Conservation (phyloP, 768 basidiomycete genomes). For the Polyporus arcularius region DNA sequence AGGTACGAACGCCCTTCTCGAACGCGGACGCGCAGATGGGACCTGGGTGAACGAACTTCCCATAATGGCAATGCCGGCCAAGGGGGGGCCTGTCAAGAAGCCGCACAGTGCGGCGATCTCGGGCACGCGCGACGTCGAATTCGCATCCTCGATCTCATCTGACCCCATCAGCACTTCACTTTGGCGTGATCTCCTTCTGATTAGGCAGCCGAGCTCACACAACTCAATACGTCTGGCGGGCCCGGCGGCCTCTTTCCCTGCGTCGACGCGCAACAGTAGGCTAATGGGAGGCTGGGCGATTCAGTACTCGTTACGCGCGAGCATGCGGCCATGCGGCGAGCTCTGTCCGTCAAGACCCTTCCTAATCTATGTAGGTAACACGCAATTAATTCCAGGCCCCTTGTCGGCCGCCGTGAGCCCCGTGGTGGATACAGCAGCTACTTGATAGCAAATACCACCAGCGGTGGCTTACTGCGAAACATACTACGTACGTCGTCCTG, state of each 20-base stretch:
- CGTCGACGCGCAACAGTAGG: not conserved
- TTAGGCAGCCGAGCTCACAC: too few species aligned
- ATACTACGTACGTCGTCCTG: too few species aligned
- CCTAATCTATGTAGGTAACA: too few species aligned
- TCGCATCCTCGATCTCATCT: constrained; percentile 4
- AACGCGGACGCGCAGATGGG: not conserved
- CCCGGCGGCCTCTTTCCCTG: constrained; percentile 20
- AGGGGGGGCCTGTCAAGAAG: not conserved
- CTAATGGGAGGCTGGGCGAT: too few species aligned
- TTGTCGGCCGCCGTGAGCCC: too few species aligned
- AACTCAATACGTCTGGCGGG: constrained; percentile 27
- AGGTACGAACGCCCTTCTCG: not conserved
- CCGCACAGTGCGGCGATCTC: not conserved
- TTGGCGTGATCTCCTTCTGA: not conserved
- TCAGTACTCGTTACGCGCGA: too few species aligned
- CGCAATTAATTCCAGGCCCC: too few species aligned
- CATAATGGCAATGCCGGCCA: not conserved
- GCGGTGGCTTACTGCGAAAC: too few species aligned
- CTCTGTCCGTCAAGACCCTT: too few species aligned
- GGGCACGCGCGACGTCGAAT: not conserved
- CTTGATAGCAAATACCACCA: too few species aligned
- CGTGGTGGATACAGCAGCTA: too few species aligned
- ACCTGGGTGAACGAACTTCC: not conserved
- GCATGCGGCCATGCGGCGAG: too few species aligned
- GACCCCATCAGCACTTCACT: constrained; percentile 29